Evolutionary conservation across 1,284 basidiomycete genomes (phyloP).

Genomic region (Vanrija sp.): DNA sequence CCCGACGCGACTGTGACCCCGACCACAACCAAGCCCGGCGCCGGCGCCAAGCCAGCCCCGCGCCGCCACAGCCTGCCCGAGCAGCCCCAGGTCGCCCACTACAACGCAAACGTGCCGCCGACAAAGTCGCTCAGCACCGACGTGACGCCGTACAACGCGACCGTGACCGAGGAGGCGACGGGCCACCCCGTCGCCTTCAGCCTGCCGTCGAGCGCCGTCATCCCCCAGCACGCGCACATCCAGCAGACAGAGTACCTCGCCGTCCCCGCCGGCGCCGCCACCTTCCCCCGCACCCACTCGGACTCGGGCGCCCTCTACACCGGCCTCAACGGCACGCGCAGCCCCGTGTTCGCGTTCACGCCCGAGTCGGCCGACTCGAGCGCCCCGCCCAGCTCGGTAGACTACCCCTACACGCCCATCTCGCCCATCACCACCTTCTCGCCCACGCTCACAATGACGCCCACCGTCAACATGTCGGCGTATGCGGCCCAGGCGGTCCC

Average conservation of each 20-base stretch:
- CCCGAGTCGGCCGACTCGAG: constrained; percentile 8
- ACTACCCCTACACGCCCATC: constrained; percentile 19
- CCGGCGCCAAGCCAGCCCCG: constrained; percentile 1
- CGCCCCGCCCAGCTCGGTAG: constrained; percentile 1
- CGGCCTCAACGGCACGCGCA: constrained; percentile 1
- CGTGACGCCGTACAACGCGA: not conserved
- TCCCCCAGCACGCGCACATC: constrained; percentile 1
- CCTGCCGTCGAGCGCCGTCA: constrained; percentile 3
- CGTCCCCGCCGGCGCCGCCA: constrained; percentile 1
- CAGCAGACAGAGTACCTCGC: constrained; percentile 9
- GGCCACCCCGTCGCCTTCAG: not conserved
- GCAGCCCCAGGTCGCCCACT: not conserved
- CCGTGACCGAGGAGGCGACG: constrained; percentile 5
- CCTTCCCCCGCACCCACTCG: not conserved
- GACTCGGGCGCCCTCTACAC: not conserved
- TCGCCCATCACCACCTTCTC: constrained; percentile 14
- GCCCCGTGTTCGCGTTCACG: constrained; percentile 10
- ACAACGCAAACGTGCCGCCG: not conserved
- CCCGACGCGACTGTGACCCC: not conserved
- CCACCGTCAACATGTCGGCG: not conserved
- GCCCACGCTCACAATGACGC: constrained; percentile 7
- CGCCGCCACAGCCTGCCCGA: constrained; percentile 19
- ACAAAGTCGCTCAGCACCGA: constrained; percentile 14
- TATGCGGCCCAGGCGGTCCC: too few species aligned
- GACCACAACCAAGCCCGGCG: not conserved